These are phyloP conservation scores for Trichosporon faecale DNA, from an alignment of 1,284 basidiomycete genomes.

Conservation along the genomic window DNA sequence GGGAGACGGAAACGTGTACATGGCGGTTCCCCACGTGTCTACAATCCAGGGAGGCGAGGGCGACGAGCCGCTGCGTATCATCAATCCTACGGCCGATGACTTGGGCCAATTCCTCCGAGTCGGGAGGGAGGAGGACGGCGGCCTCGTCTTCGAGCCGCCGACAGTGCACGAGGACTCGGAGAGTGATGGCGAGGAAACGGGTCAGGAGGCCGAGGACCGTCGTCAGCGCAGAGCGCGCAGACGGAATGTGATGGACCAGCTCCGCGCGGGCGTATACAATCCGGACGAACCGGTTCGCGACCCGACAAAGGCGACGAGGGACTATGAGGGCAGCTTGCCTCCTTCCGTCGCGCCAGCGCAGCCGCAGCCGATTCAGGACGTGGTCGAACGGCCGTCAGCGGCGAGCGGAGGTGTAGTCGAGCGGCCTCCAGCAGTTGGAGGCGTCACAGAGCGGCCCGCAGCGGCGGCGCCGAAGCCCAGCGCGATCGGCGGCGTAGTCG, in stretches of 20 bases:
- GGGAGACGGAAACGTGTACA: slow-evolving; percentile 26
- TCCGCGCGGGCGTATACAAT: slow-evolving; percentile 22
- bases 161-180: slow-evolving; percentile 20
- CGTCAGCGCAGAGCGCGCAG: slow-evolving; percentile 15
- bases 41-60: slow-evolving; percentile 26
- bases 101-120: slow-evolving; percentile 45
- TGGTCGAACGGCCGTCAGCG: neutral
- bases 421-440: neutral
- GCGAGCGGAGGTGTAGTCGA: slow-evolving; percentile 11
- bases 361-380: neutral
- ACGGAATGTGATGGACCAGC: slow-evolving; percentile 20
- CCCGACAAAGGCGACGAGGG: neutral
- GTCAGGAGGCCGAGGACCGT: slow-evolving; percentile 32
- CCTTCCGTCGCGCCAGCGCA: slow-evolving; percentile 6
- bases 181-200: slow-evolving; percentile 31
- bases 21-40: slow-evolving; percentile 38
- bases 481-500: slow-evolving; percentile 7
- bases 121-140: slow-evolving; percentile 48
- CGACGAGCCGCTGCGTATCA: slow-evolving; percentile 32
- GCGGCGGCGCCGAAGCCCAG: neutral
- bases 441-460: neutral
- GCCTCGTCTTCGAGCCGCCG: slow-evolving; percentile 46
- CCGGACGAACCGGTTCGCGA: neutral
- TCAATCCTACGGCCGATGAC: slow-evolving; percentile 47
- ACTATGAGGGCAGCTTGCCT: slow-evolving; percentile 12